These are phyloP conservation scores for Reutealis trisperma DNA, from an alignment of 345 rosid species.

Conservation along the genomic window DNA sequence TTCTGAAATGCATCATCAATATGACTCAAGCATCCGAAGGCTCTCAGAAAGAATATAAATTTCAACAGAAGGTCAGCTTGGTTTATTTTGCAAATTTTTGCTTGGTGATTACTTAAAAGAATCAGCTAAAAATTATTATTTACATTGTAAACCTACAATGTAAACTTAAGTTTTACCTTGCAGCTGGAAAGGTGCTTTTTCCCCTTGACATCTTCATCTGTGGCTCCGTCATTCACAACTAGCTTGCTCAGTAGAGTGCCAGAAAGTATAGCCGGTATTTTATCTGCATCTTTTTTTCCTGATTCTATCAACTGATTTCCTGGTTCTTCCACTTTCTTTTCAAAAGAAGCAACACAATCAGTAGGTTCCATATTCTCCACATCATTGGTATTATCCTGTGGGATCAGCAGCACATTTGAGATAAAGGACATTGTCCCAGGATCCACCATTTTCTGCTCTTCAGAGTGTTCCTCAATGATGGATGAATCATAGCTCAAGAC, in stretches of 20 bases:
- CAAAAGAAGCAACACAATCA: conserved; percentile 17
- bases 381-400: conserved; percentile 26
- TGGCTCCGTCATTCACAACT: conserved; percentile 28
- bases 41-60: background rate
- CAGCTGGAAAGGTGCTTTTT: conserved; percentile 30
- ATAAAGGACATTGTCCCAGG: conserved; percentile 39
- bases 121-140: background rate
- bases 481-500: conserved; percentile 34
- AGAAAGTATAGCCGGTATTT: conserved; percentile 35
- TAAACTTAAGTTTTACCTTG: conserved; percentile 41
- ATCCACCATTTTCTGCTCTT: conserved; percentile 35
- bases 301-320: conserved; percentile 19
- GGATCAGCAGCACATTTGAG: conserved; percentile 41
- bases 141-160: background rate
- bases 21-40: background rate
- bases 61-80: background rate
- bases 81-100: background rate
- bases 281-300: conserved; percentile 22
- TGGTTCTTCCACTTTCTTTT: conserved; percentile 21
- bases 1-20: background rate
- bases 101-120: background rate
- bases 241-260: conserved; percentile 24
- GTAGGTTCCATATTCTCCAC: conserved; percentile 20
- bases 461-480: conserved; percentile 14
- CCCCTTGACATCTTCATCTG: conserved; percentile 34